Evolutionary conservation across 805 yeast genomes (phyloP).

Genomic region (Wickerhamomyces bovis): DNA sequence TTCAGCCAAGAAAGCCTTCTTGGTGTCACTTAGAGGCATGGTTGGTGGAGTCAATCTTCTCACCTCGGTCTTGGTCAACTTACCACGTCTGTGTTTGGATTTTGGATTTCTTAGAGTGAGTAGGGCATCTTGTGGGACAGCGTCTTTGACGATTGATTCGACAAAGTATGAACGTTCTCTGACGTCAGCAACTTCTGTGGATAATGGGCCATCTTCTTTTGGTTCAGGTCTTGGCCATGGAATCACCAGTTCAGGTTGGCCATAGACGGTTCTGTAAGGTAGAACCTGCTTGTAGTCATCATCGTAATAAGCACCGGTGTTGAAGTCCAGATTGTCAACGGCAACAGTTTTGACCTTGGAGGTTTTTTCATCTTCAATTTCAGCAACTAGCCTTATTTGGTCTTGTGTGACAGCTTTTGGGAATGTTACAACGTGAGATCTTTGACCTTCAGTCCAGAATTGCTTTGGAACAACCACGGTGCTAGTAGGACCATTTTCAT

Average conservation of each 20-base stretch:
- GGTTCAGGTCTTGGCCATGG: slow-evolving; percentile 85
- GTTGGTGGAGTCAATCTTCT: slow-evolving; percentile 57
- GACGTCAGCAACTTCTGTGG: slow-evolving; percentile 51
- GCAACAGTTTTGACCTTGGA: slow-evolving; percentile 68
- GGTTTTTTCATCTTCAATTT: slow-evolving; percentile 54
- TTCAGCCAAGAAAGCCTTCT: slow-evolving; percentile 56
- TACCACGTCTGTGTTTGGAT: slow-evolving; percentile 60
- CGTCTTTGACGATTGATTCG: slow-evolving; percentile 56
- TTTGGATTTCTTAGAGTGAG: slow-evolving; percentile 70
- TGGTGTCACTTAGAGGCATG: slow-evolving; percentile 68
- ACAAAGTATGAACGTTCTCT: slow-evolving; percentile 72
- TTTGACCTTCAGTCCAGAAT: slow-evolving; percentile 68
- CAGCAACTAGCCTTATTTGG: slow-evolving; percentile 72
- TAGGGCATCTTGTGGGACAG: slow-evolving; percentile 64
- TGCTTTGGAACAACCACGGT: slow-evolving; percentile 63
- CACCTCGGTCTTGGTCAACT: slow-evolving; percentile 56
- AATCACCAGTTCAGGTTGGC: slow-evolving; percentile 60
- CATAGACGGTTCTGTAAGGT: slow-evolving; percentile 72
- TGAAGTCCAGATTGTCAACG: slow-evolving; percentile 64
- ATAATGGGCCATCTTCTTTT: slow-evolving; percentile 48
- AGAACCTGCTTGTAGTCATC: slow-evolving; percentile 63
- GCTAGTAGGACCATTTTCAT: slow-evolving; percentile 61
- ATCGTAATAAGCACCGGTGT: slow-evolving; percentile 63
- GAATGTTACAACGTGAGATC: slow-evolving; percentile 61
- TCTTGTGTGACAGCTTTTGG: slow-evolving; percentile 57